Conservation (phyloP, 2,329 filamentous ascomycete genomes). For the Orbilia quercus region DNA sequence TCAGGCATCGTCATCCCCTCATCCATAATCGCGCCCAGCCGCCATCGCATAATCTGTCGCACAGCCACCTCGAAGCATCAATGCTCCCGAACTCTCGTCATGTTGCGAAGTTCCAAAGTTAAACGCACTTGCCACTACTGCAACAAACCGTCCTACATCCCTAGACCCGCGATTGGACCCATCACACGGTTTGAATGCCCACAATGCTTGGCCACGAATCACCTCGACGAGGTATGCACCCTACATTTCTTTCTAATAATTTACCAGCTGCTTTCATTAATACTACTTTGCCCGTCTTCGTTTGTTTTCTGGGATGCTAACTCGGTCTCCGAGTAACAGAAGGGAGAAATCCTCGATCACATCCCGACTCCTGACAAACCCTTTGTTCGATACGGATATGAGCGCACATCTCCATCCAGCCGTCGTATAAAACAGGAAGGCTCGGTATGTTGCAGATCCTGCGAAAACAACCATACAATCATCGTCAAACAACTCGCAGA, state of each 20-base stretch:
- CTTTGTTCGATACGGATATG: constrained; percentile 66
- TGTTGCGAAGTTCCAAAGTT: constrained; percentile 52
- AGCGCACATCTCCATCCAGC: constrained; percentile 66
- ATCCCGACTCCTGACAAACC: constrained; percentile 71
- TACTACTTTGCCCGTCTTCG: neutral
- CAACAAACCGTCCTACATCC: constrained; percentile 70
- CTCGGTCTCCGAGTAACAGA: constrained; percentile 63
- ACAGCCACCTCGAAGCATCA: constrained; percentile 62
- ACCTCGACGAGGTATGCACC: constrained; percentile 79
- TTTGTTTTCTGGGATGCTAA: constrained; percentile 27
- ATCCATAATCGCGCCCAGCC: neutral
- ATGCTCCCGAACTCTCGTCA: constrained; percentile 74
- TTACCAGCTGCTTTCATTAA: constrained; percentile 19
- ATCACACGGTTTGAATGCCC: constrained; percentile 77
- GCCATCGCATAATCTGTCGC: constrained; percentile 64
- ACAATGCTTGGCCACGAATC: constrained; percentile 86
- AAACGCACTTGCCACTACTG: constrained; percentile 84
- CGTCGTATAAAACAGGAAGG: constrained; percentile 61
- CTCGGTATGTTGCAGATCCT: constrained; percentile 76
- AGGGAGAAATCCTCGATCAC: constrained; percentile 89
- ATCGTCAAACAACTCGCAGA: constrained; percentile 80
- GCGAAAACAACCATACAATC: constrained; percentile 88
- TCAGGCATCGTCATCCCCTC: too few species aligned
- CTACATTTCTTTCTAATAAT: constrained; percentile 17
- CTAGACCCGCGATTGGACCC: constrained; percentile 70